Base-by-base conservation (phyloP, 441 rosid genomes). In the Erodium moschatum region DNA sequence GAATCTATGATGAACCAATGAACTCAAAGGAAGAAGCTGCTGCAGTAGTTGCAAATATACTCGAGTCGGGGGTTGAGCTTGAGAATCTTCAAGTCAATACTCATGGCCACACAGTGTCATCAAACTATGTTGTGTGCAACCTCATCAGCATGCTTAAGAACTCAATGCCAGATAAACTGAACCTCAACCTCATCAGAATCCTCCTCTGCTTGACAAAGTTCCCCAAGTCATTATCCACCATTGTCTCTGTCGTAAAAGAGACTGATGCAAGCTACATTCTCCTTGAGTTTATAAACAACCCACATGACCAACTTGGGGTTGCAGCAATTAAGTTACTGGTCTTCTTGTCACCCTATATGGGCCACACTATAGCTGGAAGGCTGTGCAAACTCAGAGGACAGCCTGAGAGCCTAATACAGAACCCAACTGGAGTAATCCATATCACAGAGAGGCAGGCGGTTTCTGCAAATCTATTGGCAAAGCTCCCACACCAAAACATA, bases 311-410 rank as follows among this genome's bases (percentile, higher is more conserved):
- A 68, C 82, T 92, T 12, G 87, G 77, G 58, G 84, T 87, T 67
- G 87, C 81, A 48, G 89, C 92, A 62, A 78, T 86, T 69, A 90
- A 87, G 77, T 75, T 92, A 66, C 92, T 92, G 70, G 79, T 80
- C 33, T 69, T 76, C 46, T 85, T 92, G 40, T 76, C 94, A 46
- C 82, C 97, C 3, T 80, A 72, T 73, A 77, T 90, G 64, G 96
- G 97, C 15, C 86, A 90, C 77, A 81, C 81, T 2, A 75, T 90
- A 67, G 81, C 85, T 0, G 97, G 90, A 75, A 81, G 85, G 73
- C 85, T 92, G 13, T 90, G 96, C 85, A 89, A 78, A 78, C 86
- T 88, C 40, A 75, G 85, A 71, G 98, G 92, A 50, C 92, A 78
- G 72, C 97, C 98, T 0, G 92, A 82, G 72, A 86, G 77, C 84